Evolutionary conservation across 1,284 basidiomycete genomes (phyloP), one percentile per base, ranked within the genome.

Genomic region (Ceratobasidium sp.): DNA sequence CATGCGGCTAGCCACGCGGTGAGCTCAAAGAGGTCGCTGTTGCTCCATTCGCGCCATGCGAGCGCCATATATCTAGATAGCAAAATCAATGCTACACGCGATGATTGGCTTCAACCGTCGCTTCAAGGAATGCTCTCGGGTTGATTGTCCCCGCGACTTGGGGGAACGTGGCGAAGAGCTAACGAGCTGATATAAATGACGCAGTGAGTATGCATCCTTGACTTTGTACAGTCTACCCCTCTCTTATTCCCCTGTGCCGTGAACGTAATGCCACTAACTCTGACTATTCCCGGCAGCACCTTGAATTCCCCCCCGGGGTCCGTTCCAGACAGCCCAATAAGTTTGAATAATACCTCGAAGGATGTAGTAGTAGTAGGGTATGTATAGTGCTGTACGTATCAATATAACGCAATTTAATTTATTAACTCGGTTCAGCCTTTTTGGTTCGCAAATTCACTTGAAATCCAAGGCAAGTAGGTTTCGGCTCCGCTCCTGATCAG

Each of bases 1-100:
- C 38, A 38, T 38, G 38, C 8, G 48, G 18, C n/a, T 12, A 57
- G 55, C 55, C 55, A 57, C 55, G 55, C 55, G 55, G 55, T 57
- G 23, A 57, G 30, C 55, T 57, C 55, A 27, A 57, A 57, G 27
- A 10, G 55, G 55, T 27, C 30, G 18, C n/a, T 1, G 55, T 33
- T 57, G n/a, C 30, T 14, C 55, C 55, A 20, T 50, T 50, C 48
- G 48, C 48, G 48, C 48, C 2, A 50, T 2, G 48, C 48, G 48
- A 6, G 16, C 48, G 48, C 20, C 16, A 20, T 50, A 20, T 20
- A 50, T 14, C 16, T 16, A 3, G 20, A 50, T 50, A 50, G 48
- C 3, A 5, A 14, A 7, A 6, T 6, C 20, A 50, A 20, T 3
- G 48, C 48, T 50, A 16, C 48, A 50, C 3, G 12, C 20, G 41